Conservation (phyloP, 2,329 filamentous ascomycete species). For the Hypomyces perniciosus region DNA sequence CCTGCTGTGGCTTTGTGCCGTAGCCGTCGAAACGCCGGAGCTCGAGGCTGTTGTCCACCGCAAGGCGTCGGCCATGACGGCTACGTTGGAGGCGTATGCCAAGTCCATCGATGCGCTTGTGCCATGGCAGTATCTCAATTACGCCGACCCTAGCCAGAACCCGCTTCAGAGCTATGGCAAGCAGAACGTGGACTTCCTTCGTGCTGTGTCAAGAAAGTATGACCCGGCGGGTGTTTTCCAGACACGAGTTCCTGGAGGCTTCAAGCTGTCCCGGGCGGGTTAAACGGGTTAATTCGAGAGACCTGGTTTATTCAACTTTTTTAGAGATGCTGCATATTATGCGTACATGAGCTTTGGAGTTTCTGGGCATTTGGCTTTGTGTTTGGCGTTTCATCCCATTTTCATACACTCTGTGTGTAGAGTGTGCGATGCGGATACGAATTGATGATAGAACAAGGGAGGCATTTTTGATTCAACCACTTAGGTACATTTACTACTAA, state of each 20-base stretch:
- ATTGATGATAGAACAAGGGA: too few relatives aligned
- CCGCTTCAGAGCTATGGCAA: slow-evolving; percentile 7
- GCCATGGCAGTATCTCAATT: slow-evolving; percentile 10
- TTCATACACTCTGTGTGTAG: too few relatives aligned
- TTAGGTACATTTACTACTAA: too few relatives aligned
- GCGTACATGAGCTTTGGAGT: too few relatives aligned
- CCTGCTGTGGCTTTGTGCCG: background rate
- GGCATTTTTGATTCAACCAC: too few relatives aligned
- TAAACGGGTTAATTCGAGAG: too few relatives aligned
- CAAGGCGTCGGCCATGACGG: background rate
- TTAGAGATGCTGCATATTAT: too few relatives aligned
- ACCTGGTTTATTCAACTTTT: too few relatives aligned
- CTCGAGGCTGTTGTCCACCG: background rate
- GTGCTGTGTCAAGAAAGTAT: slow-evolving; percentile 2
- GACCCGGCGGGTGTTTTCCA: slow-evolving; percentile 11
- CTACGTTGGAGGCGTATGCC: background rate
- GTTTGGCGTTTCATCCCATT: too few relatives aligned
- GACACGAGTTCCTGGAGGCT: background rate
- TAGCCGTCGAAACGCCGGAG: background rate
- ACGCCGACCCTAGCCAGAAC: slow-evolving; percentile 5
- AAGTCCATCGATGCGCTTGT: background rate
- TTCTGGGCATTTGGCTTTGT: too few relatives aligned
- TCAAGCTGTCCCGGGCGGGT: background rate
- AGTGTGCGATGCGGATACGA: too few relatives aligned
- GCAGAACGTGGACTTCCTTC: slow-evolving; percentile 1